These are phyloP conservation scores for Pecoramyces ruminantium DNA, from an alignment of 192 early-diverging fungal species.

Conservation along the genomic window DNA sequence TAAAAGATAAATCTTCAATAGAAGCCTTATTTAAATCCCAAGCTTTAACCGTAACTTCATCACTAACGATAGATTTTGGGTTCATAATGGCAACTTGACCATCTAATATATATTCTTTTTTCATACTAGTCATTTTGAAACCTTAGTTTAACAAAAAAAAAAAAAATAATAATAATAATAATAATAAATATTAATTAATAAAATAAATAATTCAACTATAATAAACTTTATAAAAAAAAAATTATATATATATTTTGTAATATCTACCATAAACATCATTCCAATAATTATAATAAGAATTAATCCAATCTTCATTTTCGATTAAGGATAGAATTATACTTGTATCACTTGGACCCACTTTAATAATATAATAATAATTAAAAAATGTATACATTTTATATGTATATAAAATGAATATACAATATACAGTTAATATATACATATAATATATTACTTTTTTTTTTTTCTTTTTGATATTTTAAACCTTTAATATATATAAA, in stretches of 20 bases:
- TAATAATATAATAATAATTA: too few species aligned
- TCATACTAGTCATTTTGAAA: constrained; percentile 81
- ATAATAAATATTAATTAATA: too few species aligned
- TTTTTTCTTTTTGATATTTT: too few species aligned
- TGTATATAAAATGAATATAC: too few species aligned
- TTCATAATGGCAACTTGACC: constrained; percentile 67
- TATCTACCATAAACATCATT: constrained; percentile 63
- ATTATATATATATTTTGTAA: background rate
- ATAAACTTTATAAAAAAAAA: too few species aligned
- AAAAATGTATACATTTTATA: too few species aligned
- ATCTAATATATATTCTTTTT: constrained; percentile 49
- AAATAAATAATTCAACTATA: too few species aligned
- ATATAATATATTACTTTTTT: too few species aligned
- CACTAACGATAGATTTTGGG: constrained; percentile 45
- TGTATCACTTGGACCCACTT: constrained; percentile 53
- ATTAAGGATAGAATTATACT: constrained; percentile 53
- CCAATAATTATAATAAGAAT: constrained; percentile 69
- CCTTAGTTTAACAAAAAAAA: constrained; percentile 8
- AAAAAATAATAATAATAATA: background rate
- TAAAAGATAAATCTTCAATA: constrained; percentile 54
- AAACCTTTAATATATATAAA: too few species aligned
- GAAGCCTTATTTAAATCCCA: constrained; percentile 2
- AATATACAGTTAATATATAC: too few species aligned
- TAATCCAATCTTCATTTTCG: constrained; percentile 64
- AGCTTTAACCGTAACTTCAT: constrained; percentile 30